Base-by-base conservation (phyloP, 805 yeast species). In the Sugiyamaella mastotermitis region DNA sequence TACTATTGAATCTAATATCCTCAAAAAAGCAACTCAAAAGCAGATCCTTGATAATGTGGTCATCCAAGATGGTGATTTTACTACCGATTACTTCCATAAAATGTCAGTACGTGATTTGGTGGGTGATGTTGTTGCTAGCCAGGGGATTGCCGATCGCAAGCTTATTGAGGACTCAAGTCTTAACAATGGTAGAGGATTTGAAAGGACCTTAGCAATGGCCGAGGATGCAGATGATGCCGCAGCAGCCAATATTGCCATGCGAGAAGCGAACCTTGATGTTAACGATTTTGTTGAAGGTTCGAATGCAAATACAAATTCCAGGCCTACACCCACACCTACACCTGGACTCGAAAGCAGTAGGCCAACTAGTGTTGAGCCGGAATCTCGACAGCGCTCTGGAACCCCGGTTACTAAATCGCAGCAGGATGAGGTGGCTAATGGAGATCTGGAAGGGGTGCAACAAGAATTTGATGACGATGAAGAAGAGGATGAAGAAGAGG, bases 51-150 rank as follows among this genome's bases (percentile, higher is more conserved):
- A 90, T 62, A 85, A 86, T 58, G 94, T 90, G 23, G 90, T 90
- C 38, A 92, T 92, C 50, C 97, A 92, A 64, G 95, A 88, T 37
- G 98, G 98, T 58, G 97, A 90, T 50, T 92, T 92, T 63, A 92
- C 97, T 0, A 94, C 98, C 0, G 98, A 94, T 58, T 92, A 88
- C 58, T 83, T 94, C 57, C 82, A 87, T 21, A 84, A 84, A 55
- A 66, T 88, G 37, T 83, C 96, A 0, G 90, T 88, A 4, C 73
- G 78, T 43, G 97, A 90, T 56, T 64, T 90, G 46, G 72, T 90
- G 2, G 94, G 94, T 20, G 80, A 76, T 38, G 69, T 70, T 3
- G 64, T 61, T 10, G 62, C 52, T 26, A 45, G 57, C 38, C 55
- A 66, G 47, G 40, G 56, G 44, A 49, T 57, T 1, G 57, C 37